phyloP scores from a whole-genome alignment of 257 asterid species.

The Jaltomata sinuosa region DNA sequence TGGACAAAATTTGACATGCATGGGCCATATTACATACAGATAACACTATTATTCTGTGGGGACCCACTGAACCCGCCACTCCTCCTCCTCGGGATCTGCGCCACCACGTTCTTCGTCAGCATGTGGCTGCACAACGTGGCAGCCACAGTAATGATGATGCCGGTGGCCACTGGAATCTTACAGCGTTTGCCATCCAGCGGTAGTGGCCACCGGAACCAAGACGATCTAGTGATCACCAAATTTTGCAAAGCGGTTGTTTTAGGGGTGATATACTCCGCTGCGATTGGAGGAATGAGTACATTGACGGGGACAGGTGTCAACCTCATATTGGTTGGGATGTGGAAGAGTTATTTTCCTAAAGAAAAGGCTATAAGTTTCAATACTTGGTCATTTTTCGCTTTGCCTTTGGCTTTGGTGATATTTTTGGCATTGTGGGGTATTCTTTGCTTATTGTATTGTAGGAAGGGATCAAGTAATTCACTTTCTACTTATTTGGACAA shows the following conservation, averaged over 20 bases:
- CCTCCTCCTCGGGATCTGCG: constrained; percentile 74
- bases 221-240: constrained; percentile 23
- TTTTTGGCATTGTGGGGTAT: constrained; percentile 60
- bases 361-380: constrained; percentile 66
- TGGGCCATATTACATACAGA: constrained; percentile 26
- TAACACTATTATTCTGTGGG: constrained; percentile 68
- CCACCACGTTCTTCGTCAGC: constrained; percentile 81
- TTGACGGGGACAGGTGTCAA: constrained; percentile 95
- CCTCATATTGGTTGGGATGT: constrained; percentile 84
- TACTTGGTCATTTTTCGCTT: constrained; percentile 75
- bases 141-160: constrained; percentile 92
- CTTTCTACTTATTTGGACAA: constrained; percentile 55
- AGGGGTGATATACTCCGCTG: constrained; percentile 73
- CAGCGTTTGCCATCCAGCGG: constrained; percentile 39
- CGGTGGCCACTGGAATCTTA: constrained; percentile 83
- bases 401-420: constrained; percentile 55
- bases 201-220: neutral
- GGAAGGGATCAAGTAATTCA: constrained; percentile 35
- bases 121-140: constrained; percentile 99
- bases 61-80: constrained; percentile 76
- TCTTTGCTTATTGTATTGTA: constrained; percentile 59
- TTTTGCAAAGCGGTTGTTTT: constrained; percentile 82
- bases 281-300: constrained; percentile 90
- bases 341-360: constrained; percentile 87
- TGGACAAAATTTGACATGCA: neutral